These are phyloP conservation scores for Fraxinus sp. DNA, from an alignment of 305 asterid genomes.

Conservation along the genomic window DNA sequence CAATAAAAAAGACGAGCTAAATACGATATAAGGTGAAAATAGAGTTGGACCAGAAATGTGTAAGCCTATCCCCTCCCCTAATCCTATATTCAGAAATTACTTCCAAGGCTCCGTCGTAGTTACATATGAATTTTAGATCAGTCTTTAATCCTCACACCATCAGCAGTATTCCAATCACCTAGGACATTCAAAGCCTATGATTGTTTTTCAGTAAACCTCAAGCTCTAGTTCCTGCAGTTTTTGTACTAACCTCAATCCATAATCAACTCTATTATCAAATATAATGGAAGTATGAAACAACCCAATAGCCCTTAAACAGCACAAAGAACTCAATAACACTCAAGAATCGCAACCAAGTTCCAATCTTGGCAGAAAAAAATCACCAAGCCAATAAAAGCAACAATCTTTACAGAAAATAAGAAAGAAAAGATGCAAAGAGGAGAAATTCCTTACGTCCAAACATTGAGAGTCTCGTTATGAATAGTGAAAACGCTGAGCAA, in stretches of 20 bases:
- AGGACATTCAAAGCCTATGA: background rate
- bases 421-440: conserved; percentile 11
- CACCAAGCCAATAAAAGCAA: conserved; percentile 12
- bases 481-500: conserved; percentile 77
- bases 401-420: background rate
- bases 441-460: conserved; percentile 78
- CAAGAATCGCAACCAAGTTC: background rate
- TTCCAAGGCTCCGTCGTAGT: background rate
- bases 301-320: background rate
- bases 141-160: background rate
- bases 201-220: background rate
- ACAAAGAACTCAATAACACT: background rate
- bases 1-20: background rate
- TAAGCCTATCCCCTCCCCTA: background rate
- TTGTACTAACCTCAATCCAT: background rate
- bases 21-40: background rate
- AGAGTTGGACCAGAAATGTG: background rate
- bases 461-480: conserved; percentile 94
- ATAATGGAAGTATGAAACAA: background rate
- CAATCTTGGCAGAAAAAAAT: background rate
- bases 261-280: background rate
- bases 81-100: background rate
- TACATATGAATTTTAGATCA: background rate
- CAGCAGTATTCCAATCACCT: background rate
- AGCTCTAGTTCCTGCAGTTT: background rate